These are phyloP conservation scores for Termitomyces sp. DNA, from an alignment of 768 basidiomycete genomes.

Conservation along the genomic window DNA sequence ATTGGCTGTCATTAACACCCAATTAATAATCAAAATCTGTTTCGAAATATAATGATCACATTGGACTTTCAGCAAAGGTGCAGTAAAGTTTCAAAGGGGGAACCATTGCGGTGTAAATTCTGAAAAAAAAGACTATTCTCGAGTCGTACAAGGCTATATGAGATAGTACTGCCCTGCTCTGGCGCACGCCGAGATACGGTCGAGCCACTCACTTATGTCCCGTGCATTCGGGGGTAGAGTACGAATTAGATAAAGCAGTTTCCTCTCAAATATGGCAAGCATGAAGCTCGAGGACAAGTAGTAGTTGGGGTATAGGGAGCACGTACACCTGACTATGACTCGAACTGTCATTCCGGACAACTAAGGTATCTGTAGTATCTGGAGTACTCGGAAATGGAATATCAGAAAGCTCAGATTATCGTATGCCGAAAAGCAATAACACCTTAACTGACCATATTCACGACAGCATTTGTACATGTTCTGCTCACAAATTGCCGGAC, in stretches of 20 bases:
- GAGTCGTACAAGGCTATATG: not conserved
- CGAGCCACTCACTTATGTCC: not conserved
- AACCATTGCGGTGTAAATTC: not conserved
- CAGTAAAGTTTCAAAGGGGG: not conserved
- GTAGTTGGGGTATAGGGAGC: no score
- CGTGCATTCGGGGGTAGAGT: not conserved
- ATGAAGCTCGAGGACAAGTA: no score
- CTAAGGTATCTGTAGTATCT: not conserved
- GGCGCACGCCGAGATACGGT: not conserved
- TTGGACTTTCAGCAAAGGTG: not conserved
- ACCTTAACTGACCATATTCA: not conserved
- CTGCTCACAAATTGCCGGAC: not conserved
- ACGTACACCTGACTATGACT: not conserved
- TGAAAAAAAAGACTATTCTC: not conserved
- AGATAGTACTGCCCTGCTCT: not conserved
- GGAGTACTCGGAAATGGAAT: not conserved
- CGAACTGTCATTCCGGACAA: not conserved
- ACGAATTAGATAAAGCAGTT: no score
- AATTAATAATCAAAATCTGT: not conserved
- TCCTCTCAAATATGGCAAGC: no score
- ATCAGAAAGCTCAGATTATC: not conserved
- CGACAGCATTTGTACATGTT: not conserved
- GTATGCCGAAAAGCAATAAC: not conserved
- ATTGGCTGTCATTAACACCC: no score
- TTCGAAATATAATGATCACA: not conserved